Base-by-base conservation (phyloP, 2,329 filamentous ascomycete genomes). In the Aspergillus neotritici region DNA sequence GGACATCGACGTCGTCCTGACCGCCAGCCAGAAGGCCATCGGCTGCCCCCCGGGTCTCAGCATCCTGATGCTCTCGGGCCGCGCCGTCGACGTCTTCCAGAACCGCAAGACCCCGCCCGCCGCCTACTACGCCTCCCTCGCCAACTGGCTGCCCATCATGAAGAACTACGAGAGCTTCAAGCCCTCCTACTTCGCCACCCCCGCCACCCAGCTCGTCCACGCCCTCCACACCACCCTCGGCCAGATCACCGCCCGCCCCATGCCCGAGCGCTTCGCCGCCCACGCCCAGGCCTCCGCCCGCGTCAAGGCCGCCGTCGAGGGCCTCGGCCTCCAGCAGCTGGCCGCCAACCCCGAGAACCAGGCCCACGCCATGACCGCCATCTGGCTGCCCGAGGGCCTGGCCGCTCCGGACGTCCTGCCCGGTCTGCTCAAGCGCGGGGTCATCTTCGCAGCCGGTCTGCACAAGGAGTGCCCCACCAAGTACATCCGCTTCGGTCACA, bases 111-210 rank as follows among this genome's bases (percentile, higher is more conserved):
- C 82, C 9, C 84, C 85, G 10, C 87, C 90, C 1, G 78, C 82
- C 14, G 86, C 89, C 15, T 98, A 97, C 78, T 98, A 96, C 69
- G 90, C 87, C 43, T 94, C 87, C 10, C 87, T 96, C 76, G 90
- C 89, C 77, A 97, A 97, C 72, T 98, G 93, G 93, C 74, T 90
- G 44, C 91, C 91, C 36, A 93, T 98, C 69, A 97, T 98, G 91
- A 83, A 93, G 73, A 97, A 96, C 73, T 98, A 98, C 70, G 93
- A 98, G 73, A 87, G 88, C 52, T 88, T 90, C 75, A 98, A 97
- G 74, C 82, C 93, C 31, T 94, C 89, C 2, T 98, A 98, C 76
- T 98, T 98, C 63, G 93, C 93, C 31, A 98, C 93, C 1, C 93
- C 93, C 1, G 89, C 90, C 4, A 93, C 93, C 11, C 93, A 98